Evolutionary conservation across 192 early-diverging fungal genomes (phyloP), one percentile per base, ranked within the genome.

Genomic region (Mortierella alpina): DNA sequence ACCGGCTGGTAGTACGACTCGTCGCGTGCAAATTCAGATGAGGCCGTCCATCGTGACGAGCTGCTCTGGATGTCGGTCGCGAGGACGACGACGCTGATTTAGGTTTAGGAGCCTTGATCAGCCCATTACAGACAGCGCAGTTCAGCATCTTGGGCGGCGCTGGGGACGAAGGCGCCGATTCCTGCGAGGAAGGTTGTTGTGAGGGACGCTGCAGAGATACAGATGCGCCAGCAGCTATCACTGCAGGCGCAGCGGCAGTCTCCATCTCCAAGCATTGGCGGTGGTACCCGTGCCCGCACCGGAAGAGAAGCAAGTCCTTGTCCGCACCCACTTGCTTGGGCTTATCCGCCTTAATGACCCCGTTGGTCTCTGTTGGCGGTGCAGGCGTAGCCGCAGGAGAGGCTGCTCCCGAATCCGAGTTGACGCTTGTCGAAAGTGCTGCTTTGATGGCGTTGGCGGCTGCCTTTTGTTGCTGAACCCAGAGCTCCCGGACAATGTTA

Each of bases 241-340:
- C 49, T 17, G 20, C 17, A 23, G 59, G 10, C 41, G 51, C n/a
- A 55, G 41, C 22, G 55, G 52, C 55, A 4, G 75, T 61, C 11
- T 79, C 75, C 75, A 79, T 79, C 53, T 79, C 79, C 9, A 89
- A 58, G 45, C 88, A 89, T 17, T 86, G 76, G 23, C 75, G 84
- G 75, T 89, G 88, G 49, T 84, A 89, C 50, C 85, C 86, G 68
- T 87, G 88, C 13, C 86, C 88, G 68, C 86, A 87, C 18, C 85
- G 83, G 70, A 87, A 89, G 14, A 89, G 57, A 23, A 87, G 18
- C 17, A 86, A 52, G 23, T 85, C 85, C 59, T 74, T 86, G 59
- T 84, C 74, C 9, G 49, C 44, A 11, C 18, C 22, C 47, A 57
- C 70, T 55, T 70, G 58, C 9, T 70, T 63, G 40, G 22, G 47